Base-by-base conservation (phyloP, 1,284 basidiomycete genomes). In the Rhodotorula sp. region DNA sequence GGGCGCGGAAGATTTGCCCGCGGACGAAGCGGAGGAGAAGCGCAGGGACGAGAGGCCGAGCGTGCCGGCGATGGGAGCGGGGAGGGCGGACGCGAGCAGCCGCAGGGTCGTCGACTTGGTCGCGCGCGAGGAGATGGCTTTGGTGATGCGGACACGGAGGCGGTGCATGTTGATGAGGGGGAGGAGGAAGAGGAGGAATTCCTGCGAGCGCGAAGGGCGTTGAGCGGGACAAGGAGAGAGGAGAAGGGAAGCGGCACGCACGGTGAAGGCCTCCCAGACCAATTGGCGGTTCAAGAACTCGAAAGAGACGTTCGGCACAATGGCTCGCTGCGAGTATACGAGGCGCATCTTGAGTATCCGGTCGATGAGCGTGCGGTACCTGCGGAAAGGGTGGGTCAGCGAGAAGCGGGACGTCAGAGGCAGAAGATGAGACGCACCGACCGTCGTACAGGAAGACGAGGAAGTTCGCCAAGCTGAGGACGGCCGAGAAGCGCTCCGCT, bases 251-350 rank as follows among this genome's bases (percentile, higher is more conserved):
- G 58, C n/a, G 17, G 25, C 29, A 61, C 61, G 27, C 15, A 79
- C 79, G 50, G 96, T 99, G 81, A 99, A 96, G 1, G 94, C 91
- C 80, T 96, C 92, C 97, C 97, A 99, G 65, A 99, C 96, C 85
- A 99, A 91, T 82, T 99, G 97, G 68, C 97, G 90, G 79, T 99
- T 98, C 90, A 99, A 93, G 80, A 95, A 99, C 81, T 99, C 97
- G 82, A 98, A 99, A 78, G 92, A 96, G 63, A 99, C 91, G 79
- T 95, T 90, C 25, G 91, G 87, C 72, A 88, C 88, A 61, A 90
- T 85, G 44, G 90, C 86, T 61, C 87, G 84, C 51, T 88, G 86
- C 0, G 91, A 86, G 17, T 96, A 91, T 0, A 90, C 86, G 4
- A 98, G 86, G 37, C 86, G 85, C 84, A 99, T 87, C 27, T 85